These are phyloP conservation scores for Pseudocercospora cruenta DNA, from an alignment of 2,329 filamentous ascomycete genomes.

Conservation along the genomic window DNA sequence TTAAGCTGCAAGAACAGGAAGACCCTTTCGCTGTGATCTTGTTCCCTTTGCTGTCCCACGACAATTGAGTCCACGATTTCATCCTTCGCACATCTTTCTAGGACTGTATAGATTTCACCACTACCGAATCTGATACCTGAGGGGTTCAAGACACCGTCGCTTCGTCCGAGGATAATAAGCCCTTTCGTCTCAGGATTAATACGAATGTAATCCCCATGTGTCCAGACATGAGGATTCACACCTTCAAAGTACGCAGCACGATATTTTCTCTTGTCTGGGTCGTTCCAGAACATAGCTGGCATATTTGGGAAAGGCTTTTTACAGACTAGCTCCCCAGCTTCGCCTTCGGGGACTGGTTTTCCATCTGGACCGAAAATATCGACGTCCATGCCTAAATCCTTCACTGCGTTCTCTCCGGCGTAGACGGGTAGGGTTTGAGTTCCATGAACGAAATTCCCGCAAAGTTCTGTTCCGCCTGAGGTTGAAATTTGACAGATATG, in stretches of 20 bases:
- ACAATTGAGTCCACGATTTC: conserved; percentile 65
- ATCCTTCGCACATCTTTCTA: conserved; percentile 66
- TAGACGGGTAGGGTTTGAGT: conserved; percentile 71
- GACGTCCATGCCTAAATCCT: conserved; percentile 56
- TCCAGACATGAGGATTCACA: conserved; percentile 64
- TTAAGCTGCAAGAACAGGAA: conserved; percentile 53
- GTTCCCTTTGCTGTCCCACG: conserved; percentile 74
- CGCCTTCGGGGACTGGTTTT: conserved; percentile 60
- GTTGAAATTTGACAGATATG: conserved; percentile 47
- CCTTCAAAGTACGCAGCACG: conserved; percentile 47
- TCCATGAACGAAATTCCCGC: conserved; percentile 63
- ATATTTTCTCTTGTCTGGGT: conserved; percentile 42
- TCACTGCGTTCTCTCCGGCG: conserved; percentile 58
- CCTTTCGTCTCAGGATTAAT: conserved; percentile 68
- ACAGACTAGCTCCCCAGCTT: conserved; percentile 71
- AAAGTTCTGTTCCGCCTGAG: conserved; percentile 75
- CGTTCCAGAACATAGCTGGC: conserved; percentile 55
- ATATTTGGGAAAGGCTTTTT: conserved; percentile 72
- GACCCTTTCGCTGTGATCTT: conserved; percentile 60
- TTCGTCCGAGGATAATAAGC: background rate
- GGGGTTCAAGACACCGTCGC: background rate
- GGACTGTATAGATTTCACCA: conserved; percentile 74
- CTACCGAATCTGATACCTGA: conserved; percentile 76
- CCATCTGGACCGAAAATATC: conserved; percentile 61
- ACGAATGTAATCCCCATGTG: conserved; percentile 76